Percentiles rank a stretch among this genome's conserved stretches.
Conservation (phyloP, 495 filamentous ascomycete genomes). For the Penicillium cinerascens region DNA sequence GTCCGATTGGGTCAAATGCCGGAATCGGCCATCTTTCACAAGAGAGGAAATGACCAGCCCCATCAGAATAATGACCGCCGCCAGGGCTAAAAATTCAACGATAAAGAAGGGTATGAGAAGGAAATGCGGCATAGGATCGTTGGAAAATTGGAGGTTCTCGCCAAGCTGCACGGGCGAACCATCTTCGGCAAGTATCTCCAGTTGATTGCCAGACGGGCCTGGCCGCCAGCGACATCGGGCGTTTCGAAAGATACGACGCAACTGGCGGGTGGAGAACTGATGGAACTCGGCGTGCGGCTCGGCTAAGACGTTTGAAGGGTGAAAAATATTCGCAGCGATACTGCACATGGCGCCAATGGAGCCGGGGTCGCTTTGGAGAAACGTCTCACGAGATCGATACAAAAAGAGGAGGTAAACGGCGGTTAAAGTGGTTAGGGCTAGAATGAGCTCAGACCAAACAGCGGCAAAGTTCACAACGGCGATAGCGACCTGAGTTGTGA, state of each 20-base stretch:
- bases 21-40: slow-evolving; percentile 31
- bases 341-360: slow-evolving; percentile 44
- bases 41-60: slow-evolving; percentile 31
- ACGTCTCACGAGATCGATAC: slow-evolving; percentile 31
- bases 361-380: slow-evolving; percentile 38
- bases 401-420: slow-evolving; percentile 27
- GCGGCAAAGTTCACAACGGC: slow-evolving; percentile 33
- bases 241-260: slow-evolving; percentile 32
- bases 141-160: slow-evolving; percentile 22
- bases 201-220: slow-evolving; percentile 25
- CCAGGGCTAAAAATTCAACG: slow-evolving; percentile 35
- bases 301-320: slow-evolving; percentile 30
- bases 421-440: slow-evolving; percentile 23
- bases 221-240: slow-evolving; percentile 35
- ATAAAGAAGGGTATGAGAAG: slow-evolving; percentile 41
- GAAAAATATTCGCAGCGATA: slow-evolving; percentile 37
- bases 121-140: slow-evolving; percentile 41
- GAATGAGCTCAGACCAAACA: slow-evolving; percentile 31
- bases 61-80: slow-evolving; percentile 36
- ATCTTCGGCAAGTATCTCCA: slow-evolving; percentile 37
- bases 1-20: slow-evolving; percentile 34
- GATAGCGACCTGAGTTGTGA: slow-evolving; percentile 31
- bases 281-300: slow-evolving; percentile 32
- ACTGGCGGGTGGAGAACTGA: slow-evolving; percentile 37
- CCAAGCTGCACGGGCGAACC: slow-evolving; percentile 30